Evolutionary conservation across 208 protist genomes (phyloP).

Genomic region (Trypanosoma mega): DNA sequence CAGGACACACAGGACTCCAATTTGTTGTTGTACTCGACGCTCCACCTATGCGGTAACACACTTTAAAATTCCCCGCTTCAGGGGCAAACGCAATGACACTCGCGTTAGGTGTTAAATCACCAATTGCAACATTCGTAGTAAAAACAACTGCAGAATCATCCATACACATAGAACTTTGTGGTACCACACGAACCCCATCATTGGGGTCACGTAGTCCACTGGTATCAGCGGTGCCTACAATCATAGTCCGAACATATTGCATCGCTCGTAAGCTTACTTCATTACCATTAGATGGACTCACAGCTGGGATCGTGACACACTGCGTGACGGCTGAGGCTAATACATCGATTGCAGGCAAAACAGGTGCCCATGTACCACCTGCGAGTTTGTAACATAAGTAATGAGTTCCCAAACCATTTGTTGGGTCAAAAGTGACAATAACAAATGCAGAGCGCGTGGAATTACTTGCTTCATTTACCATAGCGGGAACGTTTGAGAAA

Average conservation of each 20-base stretch:
- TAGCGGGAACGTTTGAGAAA: conserved; percentile 59
- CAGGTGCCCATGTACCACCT: conserved; percentile 75
- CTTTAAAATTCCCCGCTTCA: conserved; percentile 53
- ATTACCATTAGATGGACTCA: conserved; percentile 37
- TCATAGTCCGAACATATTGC: conserved; percentile 71
- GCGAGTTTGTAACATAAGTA: conserved; percentile 79
- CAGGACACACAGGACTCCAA: conserved; percentile 81
- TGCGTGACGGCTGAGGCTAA: conserved; percentile 28
- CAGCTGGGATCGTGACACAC: conserved; percentile 24
- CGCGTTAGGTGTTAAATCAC: conserved; percentile 7
- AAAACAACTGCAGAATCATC: conserved; percentile 55
- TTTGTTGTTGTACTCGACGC: conserved; percentile 31
- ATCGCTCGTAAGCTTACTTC: conserved; percentile 52
- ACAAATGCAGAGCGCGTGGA: conserved; percentile 31
- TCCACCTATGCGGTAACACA: conserved; percentile 84
- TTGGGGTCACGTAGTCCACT: not conserved
- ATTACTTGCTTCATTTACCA: conserved; percentile 39
- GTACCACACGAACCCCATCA: conserved; percentile 67
- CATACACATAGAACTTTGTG: conserved; percentile 55
- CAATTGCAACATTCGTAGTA: conserved; percentile 22
- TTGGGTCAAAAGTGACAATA: conserved; percentile 50
- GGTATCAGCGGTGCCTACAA: conserved; percentile 33
- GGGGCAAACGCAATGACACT: conserved; percentile 58
- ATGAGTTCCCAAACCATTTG: conserved; percentile 30
- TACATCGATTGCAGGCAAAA: conserved; percentile 54